A percentile compares a stretch with the other conserved stretches of the same genome.
Evolutionary conservation across 306 rosid genomes (phyloP).

Genomic region (Rubus parviflorus): DNA sequence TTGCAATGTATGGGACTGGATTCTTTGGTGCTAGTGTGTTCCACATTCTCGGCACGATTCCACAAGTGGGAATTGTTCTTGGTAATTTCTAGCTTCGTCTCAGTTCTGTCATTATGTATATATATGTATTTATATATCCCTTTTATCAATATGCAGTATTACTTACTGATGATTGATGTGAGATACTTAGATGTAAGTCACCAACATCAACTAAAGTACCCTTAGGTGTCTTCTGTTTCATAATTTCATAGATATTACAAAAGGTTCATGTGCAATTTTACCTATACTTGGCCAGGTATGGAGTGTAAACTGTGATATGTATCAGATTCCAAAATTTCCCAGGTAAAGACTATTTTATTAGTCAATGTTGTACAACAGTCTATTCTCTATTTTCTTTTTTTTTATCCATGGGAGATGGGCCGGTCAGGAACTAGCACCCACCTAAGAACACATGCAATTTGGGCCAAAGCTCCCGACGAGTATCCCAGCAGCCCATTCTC

Average conservation of each 20-base stretch:
- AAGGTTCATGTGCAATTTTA: not conserved
- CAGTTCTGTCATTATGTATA: not conserved
- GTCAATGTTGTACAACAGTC: not conserved
- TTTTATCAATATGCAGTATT: not conserved
- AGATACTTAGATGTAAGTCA: not conserved
- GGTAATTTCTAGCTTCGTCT: constrained; percentile 21
- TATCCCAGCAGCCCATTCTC: too few relatives aligned
- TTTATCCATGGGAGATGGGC: too few relatives aligned
- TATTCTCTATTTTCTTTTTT: too few relatives aligned
- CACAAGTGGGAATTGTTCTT: constrained; percentile 29
- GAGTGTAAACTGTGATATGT: not conserved
- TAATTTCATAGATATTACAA: not conserved
- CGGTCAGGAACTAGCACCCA: too few relatives aligned
- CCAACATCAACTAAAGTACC: not conserved
- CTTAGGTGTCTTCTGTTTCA: not conserved
- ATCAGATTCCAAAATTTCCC: not conserved
- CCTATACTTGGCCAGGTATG: not conserved
- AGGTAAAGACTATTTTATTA: not conserved
- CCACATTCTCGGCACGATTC: constrained; percentile 35
- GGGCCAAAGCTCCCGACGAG: too few relatives aligned
- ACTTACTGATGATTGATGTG: not conserved
- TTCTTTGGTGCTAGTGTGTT: constrained; percentile 37
- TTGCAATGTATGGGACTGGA: constrained; percentile 36
- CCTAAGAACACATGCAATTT: too few relatives aligned
- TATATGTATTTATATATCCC: too few relatives aligned